A percentile compares a stretch with the other conserved stretches of the same genome.
Conservation (phyloP, 2,329 filamentous ascomycete species). For the Biscogniauxia mediterranea region DNA sequence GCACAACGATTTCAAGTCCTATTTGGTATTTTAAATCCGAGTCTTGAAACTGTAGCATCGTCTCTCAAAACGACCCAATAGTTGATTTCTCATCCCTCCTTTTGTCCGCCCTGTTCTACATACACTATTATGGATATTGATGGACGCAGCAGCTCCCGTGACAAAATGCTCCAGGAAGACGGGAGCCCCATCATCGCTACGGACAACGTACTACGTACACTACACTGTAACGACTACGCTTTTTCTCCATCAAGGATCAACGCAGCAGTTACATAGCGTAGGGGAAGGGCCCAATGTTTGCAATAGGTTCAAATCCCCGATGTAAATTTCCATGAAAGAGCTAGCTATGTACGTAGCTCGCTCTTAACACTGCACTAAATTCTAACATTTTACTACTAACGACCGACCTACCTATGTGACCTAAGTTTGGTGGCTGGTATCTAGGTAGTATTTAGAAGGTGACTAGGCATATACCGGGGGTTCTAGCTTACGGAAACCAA, state of each 20-base stretch:
- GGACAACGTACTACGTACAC: background rate
- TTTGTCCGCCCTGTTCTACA: background rate
- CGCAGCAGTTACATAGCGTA: background rate
- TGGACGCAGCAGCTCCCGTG: background rate
- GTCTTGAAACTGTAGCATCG: background rate
- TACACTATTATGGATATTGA: background rate
- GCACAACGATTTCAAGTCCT: background rate
- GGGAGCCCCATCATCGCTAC: background rate
- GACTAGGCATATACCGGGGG: background rate
- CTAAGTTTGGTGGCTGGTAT: background rate
- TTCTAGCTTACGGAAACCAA: background rate
- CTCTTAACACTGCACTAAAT: background rate
- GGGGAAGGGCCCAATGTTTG: background rate
- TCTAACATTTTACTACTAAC: background rate
- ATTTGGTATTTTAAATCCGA: background rate
- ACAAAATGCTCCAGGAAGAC: background rate
- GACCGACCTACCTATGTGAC: background rate
- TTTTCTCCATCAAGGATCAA: background rate
- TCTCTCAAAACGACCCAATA: background rate
- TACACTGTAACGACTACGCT: background rate
- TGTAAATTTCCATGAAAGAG: background rate
- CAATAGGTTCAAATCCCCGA: background rate
- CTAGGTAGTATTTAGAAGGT: background rate
- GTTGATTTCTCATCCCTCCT: background rate
- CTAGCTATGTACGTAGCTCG: background rate